Base-by-base conservation (phyloP, 108 stramenopile species). In the Chaetoceros muelleri region DNA sequence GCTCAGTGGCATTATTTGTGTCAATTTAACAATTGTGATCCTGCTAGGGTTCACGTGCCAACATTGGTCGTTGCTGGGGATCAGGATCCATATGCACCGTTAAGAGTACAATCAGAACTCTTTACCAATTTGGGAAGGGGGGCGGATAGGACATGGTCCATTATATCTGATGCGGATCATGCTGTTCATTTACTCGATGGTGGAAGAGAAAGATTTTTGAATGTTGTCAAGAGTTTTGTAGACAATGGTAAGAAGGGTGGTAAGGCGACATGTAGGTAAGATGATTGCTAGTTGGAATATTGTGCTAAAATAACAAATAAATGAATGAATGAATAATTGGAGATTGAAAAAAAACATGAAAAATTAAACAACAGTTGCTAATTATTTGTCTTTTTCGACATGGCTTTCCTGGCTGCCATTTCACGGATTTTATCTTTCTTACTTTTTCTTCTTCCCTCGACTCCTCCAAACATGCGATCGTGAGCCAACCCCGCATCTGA, bases 1-100 rank as follows among this genome's bases (percentile, higher is more conserved):
- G 90, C 80, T 19, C 68, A 67, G 18, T 93, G 85, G 91, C 78
- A 67, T 47, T 72, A 83, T 56, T 64, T 85, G 66, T 79, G 89
- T 61, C 83, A 93, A 67, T 81, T 93, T 66, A 93, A 93, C 67
- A 86, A 86, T 58, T 81, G 78, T 48, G 85, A 91, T 73, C 90
- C 90, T 1, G 80, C 72, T 0, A 58, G 79, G 23, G 65, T 91
- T 18, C 79, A 87, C 56, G 71, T 83, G 21, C 85, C 90, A 17
- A 87, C 85, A 18, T 63, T 91, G 54, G 90, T 91, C 48, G 77
- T 75, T 53, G 80, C 73, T 2, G 84, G 84, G 22, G 87, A 89
- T 70, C 79, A 83, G 54, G 84, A 89, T 70, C 87, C 87, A 0
- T 89, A 85, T 46, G 76, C 80, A 7, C 78, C 84, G 18, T 48